These are phyloP conservation scores for Neofusicoccum sp. DNA, from an alignment of 2,329 filamentous ascomycete species.

Conservation along the genomic window DNA sequence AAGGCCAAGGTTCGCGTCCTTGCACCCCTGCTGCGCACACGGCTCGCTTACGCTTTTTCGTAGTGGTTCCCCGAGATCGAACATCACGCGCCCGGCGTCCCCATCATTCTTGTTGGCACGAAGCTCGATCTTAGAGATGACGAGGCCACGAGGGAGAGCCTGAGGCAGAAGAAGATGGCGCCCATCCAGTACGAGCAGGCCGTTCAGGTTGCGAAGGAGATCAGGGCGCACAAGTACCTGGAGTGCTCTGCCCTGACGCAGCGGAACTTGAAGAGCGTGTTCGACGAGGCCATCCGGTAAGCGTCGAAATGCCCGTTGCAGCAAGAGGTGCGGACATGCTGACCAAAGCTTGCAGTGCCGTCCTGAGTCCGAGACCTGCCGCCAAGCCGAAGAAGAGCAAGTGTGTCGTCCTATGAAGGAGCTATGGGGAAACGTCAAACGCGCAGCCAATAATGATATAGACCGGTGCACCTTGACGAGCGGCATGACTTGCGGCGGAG, in stretches of 20 bases:
- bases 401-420: constrained; percentile 33
- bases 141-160: constrained; percentile 74
- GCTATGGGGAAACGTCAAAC: constrained; percentile 13
- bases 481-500: constrained; percentile 19
- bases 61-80: constrained; percentile 98
- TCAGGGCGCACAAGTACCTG: constrained; percentile 94
- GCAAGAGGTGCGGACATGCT: background rate
- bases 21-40: constrained; percentile 13
- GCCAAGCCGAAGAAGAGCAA: constrained; percentile 32
- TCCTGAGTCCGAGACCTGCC: constrained; percentile 44
- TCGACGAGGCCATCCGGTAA: constrained; percentile 97
- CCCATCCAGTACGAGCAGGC: constrained; percentile 96
- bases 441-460: constrained; percentile 20
- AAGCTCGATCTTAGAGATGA: constrained; percentile 96
- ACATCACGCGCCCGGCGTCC: constrained; percentile 91
- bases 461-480: constrained; percentile 19
- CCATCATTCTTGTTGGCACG: constrained; percentile 95
- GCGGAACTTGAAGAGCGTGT: constrained; percentile 96
- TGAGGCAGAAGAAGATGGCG: constrained; percentile 92
- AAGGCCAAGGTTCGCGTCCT: constrained; percentile 79
- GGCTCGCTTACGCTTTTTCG: constrained; percentile 27
- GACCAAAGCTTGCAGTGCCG: constrained; percentile 34
- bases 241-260: constrained; percentile 98
- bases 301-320: constrained; percentile 35
- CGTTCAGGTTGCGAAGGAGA: constrained; percentile 85